Evolutionary conservation across 768 basidiomycete species (phyloP).

Genomic region (Lyophyllum atratum): DNA sequence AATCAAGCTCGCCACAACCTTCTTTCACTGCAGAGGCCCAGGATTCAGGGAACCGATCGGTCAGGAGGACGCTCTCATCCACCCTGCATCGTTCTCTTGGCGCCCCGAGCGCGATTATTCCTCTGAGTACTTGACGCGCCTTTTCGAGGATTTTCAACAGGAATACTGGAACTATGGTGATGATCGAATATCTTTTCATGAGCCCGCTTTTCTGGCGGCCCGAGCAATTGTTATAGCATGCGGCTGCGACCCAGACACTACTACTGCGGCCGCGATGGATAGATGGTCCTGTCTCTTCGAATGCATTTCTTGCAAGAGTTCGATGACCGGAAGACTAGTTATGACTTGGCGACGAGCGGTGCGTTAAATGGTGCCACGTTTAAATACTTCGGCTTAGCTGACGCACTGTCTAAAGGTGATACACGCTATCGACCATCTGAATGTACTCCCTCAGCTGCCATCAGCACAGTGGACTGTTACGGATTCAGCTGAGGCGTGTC

Average conservation of each 20-base stretch:
- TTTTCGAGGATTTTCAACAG: constrained; percentile 23
- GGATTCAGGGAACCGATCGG: constrained; percentile 19
- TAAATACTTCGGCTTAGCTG: constrained; percentile 24
- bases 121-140: constrained; percentile 12
- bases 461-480: constrained; percentile 11
- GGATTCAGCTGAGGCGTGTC: constrained; percentile 12
- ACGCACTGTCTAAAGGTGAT: constrained; percentile 12
- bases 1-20: constrained; percentile 27
- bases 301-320: constrained; percentile 21
- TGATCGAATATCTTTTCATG: constrained; percentile 19
- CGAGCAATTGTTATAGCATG: constrained; percentile 15
- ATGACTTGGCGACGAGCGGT: constrained; percentile 27
- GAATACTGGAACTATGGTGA: constrained; percentile 23
- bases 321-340: constrained; percentile 15
- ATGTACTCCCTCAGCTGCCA: not conserved
- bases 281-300: constrained; percentile 23
- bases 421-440: constrained; percentile 17
- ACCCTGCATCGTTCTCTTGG: constrained; percentile 17
- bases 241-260: constrained; percentile 24
- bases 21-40: constrained; percentile 20
- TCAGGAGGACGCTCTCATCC: constrained; percentile 17
- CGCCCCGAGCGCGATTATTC: constrained; percentile 9
- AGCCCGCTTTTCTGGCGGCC: constrained; percentile 19
- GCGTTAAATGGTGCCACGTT: constrained; percentile 40
- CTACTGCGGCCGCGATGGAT: constrained; percentile 26